Evolutionary conservation across 1,284 basidiomycete species (phyloP), one percentile per base, ranked within the genome.

Genomic region (Ceratobasidium papillatum): DNA sequence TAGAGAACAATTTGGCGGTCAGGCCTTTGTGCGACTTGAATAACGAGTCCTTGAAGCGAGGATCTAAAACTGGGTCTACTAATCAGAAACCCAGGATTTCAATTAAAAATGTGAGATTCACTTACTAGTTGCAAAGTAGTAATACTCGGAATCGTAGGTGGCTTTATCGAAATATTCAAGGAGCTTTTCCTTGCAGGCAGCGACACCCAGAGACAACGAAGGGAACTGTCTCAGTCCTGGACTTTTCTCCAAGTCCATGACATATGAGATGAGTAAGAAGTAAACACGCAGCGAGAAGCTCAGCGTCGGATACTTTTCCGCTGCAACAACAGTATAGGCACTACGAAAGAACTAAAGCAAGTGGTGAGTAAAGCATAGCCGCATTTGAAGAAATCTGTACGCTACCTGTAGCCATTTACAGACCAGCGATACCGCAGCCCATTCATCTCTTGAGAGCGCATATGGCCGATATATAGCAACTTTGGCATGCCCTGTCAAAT

Each of bases 131-230:
- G 74, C 52, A 61, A 51, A 64, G 49, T 73, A 73, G n/a, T 75
- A 75, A 14, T 73, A 75, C 22, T 73, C 75, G 3, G 75, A 73
- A n/a, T 75, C 68, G 30, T 54, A 54, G 17, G 75, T 63, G 3
- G 75, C 47, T 19, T 63, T 52, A 56, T 75, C 75, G 45, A 64
- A 73, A n/a, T 27, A 75, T 22, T 75, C 59, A 1, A 63, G n/a
- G 11, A 75, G 61, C 62, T 73, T 73, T 27, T 43, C 59, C 34
- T 73, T 58, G 58, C 68, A 71, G 14, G 74, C 74, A 11, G 22
- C 19, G 14, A 75, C n/a, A 0, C 68, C 66, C 8, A 19, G 22
- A n/a, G 30, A 14, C n/a, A 73, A 19, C 17, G 34, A 41, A 32
- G 56, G 56, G 11, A 27, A n/a, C 45, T 38, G 32, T 27, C 12